Conservation (phyloP, 176 grass and related monocot species). For the Oryza punctata region DNA sequence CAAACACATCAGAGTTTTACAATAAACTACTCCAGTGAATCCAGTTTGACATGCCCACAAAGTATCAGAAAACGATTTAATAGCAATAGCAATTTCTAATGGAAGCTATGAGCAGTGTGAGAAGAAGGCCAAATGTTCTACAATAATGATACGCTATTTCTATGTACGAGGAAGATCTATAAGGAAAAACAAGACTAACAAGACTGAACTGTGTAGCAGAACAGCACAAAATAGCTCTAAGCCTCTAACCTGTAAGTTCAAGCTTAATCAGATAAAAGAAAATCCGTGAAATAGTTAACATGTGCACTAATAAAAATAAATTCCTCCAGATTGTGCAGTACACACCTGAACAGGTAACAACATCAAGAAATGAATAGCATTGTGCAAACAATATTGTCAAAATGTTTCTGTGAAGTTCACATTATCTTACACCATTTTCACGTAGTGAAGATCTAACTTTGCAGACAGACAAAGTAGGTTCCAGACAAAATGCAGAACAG, state of each 20-base stretch:
- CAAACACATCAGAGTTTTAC: background rate
- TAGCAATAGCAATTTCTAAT: background rate
- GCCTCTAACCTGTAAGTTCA: background rate
- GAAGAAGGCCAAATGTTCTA: background rate
- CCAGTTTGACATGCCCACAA: background rate
- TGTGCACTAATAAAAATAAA: background rate
- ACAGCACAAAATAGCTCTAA: background rate
- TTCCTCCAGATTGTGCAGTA: background rate
- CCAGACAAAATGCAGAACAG: background rate
- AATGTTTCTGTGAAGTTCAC: background rate
- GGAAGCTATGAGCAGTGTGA: background rate
- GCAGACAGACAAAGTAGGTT: background rate
- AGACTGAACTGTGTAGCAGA: background rate
- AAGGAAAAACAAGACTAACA: background rate
- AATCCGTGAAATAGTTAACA: background rate
- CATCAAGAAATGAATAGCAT: background rate
- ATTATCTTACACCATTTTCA: background rate
- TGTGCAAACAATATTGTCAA: background rate
- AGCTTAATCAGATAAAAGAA: background rate
- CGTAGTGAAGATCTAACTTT: background rate
- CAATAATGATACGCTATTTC: background rate
- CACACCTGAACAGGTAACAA: background rate
- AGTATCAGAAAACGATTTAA: background rate
- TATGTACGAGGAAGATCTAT: background rate
- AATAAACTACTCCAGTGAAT: background rate